A percentile compares a stretch with the other conserved stretches of the same genome.
Evolutionary conservation across 495 filamentous ascomycete genomes (phyloP).

Genomic region (Xylaria acuta): DNA sequence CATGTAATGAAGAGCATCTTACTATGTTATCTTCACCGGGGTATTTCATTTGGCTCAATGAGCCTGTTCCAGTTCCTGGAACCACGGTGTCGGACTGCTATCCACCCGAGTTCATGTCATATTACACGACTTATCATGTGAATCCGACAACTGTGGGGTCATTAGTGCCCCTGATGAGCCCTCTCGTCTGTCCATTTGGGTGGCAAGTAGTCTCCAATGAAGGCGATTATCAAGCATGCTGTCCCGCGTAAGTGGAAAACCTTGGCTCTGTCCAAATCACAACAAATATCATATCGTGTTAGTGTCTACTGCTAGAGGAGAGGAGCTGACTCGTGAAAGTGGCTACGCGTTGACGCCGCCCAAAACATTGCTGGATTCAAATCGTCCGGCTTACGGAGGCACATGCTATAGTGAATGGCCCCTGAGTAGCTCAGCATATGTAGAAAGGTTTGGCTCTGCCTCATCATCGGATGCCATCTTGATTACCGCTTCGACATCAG

Average conservation of each 20-base stretch:
- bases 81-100: conserved; percentile 36
- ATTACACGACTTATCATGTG: conserved; percentile 16
- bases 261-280: not conserved
- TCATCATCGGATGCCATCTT: conserved; percentile 26
- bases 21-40: conserved; percentile 33
- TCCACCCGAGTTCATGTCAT: conserved; percentile 35
- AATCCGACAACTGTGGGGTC: conserved; percentile 24
- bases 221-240: conserved; percentile 37
- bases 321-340: not conserved
- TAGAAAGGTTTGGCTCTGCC: conserved; percentile 30
- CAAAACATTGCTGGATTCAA: conserved; percentile 21
- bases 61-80: conserved; percentile 35
- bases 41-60: conserved; percentile 36
- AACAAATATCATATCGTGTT: not conserved
- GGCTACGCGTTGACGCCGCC: conserved; percentile 22
- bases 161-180: conserved; percentile 30
- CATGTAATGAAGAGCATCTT: conserved; percentile 33
- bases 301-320: not conserved
- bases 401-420: conserved; percentile 34
- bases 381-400: conserved; percentile 36
- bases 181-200: conserved; percentile 33
- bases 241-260: conserved; percentile 30
- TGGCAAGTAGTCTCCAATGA: conserved; percentile 25
- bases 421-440: conserved; percentile 29
- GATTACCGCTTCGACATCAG: conserved; percentile 30